phyloP scores from a whole-genome alignment of 2,329 filamentous ascomycete species.

The Aspergillus aculeatus region DNA sequence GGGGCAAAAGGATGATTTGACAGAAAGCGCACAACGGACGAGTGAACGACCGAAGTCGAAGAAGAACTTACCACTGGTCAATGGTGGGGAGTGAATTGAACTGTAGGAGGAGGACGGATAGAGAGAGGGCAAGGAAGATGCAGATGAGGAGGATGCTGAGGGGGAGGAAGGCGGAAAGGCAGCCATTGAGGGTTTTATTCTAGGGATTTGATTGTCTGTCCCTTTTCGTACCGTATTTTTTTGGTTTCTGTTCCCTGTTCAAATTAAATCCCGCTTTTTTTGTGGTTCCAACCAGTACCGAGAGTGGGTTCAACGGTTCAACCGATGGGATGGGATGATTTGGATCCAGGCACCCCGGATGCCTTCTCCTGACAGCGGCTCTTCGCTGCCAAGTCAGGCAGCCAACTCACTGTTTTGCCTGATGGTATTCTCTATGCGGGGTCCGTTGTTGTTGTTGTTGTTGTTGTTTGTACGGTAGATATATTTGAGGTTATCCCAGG shows the following conservation, averaged over 20 bases:
- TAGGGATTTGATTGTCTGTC: conserved; percentile 2
- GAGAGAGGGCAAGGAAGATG: conserved; percentile 26
- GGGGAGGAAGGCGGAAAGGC: conserved; percentile 18
- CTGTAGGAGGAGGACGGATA: conserved; percentile 34
- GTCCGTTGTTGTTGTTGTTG: background rate
- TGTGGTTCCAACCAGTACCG: background rate
- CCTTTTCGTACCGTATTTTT: conserved; percentile 2
- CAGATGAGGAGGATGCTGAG: conserved; percentile 20
- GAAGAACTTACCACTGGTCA: conserved; percentile 17
- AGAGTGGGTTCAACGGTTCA: background rate
- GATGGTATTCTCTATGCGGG: background rate
- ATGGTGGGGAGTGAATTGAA: conserved; percentile 23
- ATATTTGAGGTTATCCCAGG: background rate
- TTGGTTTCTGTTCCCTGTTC: background rate
- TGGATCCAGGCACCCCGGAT: conserved; percentile 6
- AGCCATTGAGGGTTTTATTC: conserved; percentile 14
- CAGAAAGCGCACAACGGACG: background rate
- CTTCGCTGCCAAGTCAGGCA: background rate
- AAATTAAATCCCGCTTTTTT: background rate
- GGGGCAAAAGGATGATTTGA: background rate
- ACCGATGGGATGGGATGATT: background rate
- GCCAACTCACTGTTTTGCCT: background rate
- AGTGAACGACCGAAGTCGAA: conserved; percentile 2
- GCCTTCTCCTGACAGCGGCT: conserved; percentile 7
- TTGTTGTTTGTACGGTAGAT: background rate